These are phyloP conservation scores for Diaporthe sp. DNA, from an alignment of 2,329 filamentous ascomycete species.

Conservation along the genomic window DNA sequence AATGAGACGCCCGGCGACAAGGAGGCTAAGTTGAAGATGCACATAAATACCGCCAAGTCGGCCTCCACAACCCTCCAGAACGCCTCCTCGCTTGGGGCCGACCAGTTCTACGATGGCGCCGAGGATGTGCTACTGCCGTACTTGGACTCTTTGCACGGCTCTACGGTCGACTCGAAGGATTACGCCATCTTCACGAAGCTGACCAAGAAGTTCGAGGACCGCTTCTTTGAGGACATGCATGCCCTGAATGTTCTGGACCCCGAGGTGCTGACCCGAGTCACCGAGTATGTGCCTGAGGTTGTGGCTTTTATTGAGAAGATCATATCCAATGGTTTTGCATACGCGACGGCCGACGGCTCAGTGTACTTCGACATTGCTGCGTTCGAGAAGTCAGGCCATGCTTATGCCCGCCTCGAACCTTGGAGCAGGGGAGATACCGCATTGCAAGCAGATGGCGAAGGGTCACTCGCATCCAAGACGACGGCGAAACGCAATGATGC, in stretches of 20 bases:
- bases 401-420: constrained; percentile 87
- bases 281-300: constrained; percentile 91
- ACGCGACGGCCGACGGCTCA: constrained; percentile 80
- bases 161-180: constrained; percentile 72
- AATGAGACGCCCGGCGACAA: constrained; percentile 75
- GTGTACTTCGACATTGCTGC: constrained; percentile 94
- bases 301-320: constrained; percentile 87
- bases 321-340: constrained; percentile 88
- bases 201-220: constrained; percentile 86
- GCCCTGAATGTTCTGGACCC: constrained; percentile 87
- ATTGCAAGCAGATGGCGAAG: constrained; percentile 90
- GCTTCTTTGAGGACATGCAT: constrained; percentile 90
- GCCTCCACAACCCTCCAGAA: constrained; percentile 64
- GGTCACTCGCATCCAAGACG: constrained; percentile 76
- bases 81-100: constrained; percentile 27
- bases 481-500: constrained; percentile 80
- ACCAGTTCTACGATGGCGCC: constrained; percentile 64
- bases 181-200: constrained; percentile 87
- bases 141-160: constrained; percentile 78
- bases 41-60: constrained; percentile 75
- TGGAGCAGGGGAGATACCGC: constrained; percentile 88
- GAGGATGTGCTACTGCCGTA: constrained; percentile 84
- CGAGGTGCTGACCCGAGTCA: constrained; percentile 88
- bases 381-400: constrained; percentile 87
- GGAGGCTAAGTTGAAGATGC: constrained; percentile 92